Conservation (phyloP, 768 basidiomycete genomes). For the Favolaschia claudopus region DNA sequence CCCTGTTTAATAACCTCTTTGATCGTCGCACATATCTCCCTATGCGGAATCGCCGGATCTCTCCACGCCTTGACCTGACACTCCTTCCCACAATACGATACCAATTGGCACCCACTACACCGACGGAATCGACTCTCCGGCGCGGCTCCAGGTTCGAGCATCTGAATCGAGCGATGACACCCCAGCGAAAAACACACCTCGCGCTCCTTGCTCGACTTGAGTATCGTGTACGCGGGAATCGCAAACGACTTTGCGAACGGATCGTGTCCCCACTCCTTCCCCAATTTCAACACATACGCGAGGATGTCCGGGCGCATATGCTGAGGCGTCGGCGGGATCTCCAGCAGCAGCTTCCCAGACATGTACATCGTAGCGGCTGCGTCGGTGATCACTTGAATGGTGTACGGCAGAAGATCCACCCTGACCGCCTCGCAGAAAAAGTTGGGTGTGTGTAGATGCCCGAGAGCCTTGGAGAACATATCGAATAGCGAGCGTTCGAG, state of each 20-base stretch:
- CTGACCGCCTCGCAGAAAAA: background rate
- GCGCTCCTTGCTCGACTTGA: background rate
- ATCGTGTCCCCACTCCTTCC: background rate
- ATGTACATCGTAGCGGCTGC: background rate
- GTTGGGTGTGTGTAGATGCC: background rate
- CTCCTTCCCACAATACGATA: background rate
- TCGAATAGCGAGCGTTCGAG: constrained; percentile 6
- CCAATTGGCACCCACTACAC: constrained; percentile 9
- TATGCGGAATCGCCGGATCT: background rate
- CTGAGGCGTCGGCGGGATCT: constrained; percentile 2
- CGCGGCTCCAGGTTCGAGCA: background rate
- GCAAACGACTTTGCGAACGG: background rate
- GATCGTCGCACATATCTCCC: background rate
- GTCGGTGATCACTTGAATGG: background rate
- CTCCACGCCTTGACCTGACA: constrained; percentile 5
- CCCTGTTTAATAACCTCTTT: constrained; percentile 6
- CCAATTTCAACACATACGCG: background rate
- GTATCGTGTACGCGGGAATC: background rate
- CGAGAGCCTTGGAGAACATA: constrained; percentile 6
- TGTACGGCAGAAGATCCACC: background rate
- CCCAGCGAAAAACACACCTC: constrained; percentile 10
- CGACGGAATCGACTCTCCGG: background rate
- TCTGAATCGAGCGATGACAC: constrained; percentile 4
- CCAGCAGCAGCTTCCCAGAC: background rate
- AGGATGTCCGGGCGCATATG: constrained; percentile 8